Percentiles rank a stretch among this genome's conserved stretches.
phyloP scores from a whole-genome alignment of 495 filamentous ascomycete genomes.

The Opeltia flavorubescens region DNA sequence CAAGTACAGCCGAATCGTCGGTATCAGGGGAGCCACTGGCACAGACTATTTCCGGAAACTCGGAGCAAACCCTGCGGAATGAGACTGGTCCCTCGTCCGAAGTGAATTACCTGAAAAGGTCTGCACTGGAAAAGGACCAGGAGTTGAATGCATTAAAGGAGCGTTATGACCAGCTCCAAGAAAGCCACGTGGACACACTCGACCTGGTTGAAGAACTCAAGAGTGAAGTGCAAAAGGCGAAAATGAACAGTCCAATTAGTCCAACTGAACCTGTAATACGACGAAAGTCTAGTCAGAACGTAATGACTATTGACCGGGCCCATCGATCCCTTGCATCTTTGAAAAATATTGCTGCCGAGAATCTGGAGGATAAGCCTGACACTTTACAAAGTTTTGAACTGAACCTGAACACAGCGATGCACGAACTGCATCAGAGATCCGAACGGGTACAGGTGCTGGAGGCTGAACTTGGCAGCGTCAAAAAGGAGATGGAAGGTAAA shows the following conservation, averaged over 20 bases:
- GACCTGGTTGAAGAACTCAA: conserved; percentile 82
- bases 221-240: conserved; percentile 64
- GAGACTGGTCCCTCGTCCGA: conserved; percentile 36
- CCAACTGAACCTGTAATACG: conserved; percentile 66
- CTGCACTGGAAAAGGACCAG: conserved; percentile 63
- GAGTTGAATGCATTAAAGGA: conserved; percentile 54
- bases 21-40: conserved; percentile 34
- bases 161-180: conserved; percentile 68
- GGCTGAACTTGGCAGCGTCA: conserved; percentile 65
- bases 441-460: conserved; percentile 85
- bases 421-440: conserved; percentile 73
- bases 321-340: conserved; percentile 85
- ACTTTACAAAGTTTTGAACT: conserved; percentile 84
- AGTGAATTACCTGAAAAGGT: conserved; percentile 51
- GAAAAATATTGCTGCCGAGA: conserved; percentile 71
- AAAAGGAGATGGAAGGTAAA: conserved; percentile 93
- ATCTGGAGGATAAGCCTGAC: conserved; percentile 70
- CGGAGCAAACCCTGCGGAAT: conserved; percentile 16
- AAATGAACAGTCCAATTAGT: conserved; percentile 46
- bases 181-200: conserved; percentile 66
- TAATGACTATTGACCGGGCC: conserved; percentile 79
- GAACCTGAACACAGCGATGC: conserved; percentile 83
- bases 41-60: conserved; percentile 18
- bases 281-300: conserved; percentile 84
- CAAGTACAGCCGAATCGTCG: conserved; percentile 46